Evolutionary conservation across 2,329 filamentous ascomycete genomes (phyloP).

Genomic region (Coniella vitis): DNA sequence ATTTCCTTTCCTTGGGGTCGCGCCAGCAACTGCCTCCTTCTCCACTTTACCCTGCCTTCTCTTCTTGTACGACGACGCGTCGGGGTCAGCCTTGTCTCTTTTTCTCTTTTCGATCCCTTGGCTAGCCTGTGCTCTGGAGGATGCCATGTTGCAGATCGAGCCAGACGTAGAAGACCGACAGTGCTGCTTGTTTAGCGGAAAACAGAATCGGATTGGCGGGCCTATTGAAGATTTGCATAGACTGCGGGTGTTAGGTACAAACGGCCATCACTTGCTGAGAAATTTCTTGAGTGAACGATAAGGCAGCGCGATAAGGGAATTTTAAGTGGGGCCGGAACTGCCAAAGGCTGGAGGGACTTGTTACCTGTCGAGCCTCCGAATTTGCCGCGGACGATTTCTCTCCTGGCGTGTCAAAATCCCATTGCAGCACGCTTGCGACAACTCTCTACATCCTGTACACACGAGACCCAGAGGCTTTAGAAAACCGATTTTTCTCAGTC

Average conservation of each 20-base stretch:
- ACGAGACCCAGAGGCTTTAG: too few relatives aligned
- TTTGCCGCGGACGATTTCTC: not conserved
- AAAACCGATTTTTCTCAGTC: too few relatives aligned
- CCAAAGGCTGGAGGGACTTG: not conserved
- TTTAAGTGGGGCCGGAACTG: slow-evolving; percentile 8
- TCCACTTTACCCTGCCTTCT: slow-evolving; percentile 12
- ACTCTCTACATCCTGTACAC: too few relatives aligned
- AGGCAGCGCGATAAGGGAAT: slow-evolving; percentile 15
- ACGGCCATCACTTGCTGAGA: slow-evolving; percentile 8
- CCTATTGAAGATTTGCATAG: slow-evolving; percentile 18
- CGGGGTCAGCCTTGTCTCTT: slow-evolving; percentile 16
- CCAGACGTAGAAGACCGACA: not conserved
- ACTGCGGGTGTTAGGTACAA: slow-evolving; percentile 15
- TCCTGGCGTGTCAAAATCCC: not conserved
- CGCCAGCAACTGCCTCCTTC: slow-evolving; percentile 5
- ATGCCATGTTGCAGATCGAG: slow-evolving; percentile 12
- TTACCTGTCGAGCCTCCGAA: not conserved
- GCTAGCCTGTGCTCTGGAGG: slow-evolving; percentile 14
- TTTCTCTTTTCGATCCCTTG: slow-evolving; percentile 16
- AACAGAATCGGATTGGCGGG: slow-evolving; percentile 9
- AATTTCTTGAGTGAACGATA: slow-evolving; percentile 16
- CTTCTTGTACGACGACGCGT: slow-evolving; percentile 17
- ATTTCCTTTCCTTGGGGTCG: slow-evolving; percentile 7
- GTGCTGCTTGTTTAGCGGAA: slow-evolving; percentile 7
- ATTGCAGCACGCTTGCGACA: not conserved